phyloP scores from a whole-genome alignment of 495 filamentous ascomycete species.

The Tuber magnatum region DNA sequence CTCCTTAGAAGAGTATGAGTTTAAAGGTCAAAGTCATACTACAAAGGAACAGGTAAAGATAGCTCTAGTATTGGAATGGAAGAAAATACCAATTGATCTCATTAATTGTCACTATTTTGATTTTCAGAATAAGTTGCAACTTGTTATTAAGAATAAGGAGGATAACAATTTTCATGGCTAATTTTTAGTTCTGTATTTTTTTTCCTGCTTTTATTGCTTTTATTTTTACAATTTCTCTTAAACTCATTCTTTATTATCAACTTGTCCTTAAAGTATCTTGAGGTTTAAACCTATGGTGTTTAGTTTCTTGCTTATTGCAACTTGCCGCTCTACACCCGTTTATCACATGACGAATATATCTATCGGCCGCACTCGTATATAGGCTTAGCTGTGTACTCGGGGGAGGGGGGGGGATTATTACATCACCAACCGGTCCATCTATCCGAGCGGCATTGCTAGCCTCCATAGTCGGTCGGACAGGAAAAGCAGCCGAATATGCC shows the following conservation, averaged over 20 bases:
- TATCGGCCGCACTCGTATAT: not conserved
- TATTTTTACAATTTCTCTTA: too few relatives aligned
- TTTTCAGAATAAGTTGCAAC: constrained; percentile 5
- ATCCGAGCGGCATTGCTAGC: too few relatives aligned
- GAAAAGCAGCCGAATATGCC: not conserved
- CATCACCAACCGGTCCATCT: not conserved
- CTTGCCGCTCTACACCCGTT: too few relatives aligned
- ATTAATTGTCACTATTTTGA: constrained; percentile 9
- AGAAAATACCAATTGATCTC: constrained; percentile 1
- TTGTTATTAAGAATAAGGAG: constrained; percentile 13
- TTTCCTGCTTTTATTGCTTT: too few relatives aligned
- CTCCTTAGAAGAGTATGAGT: not conserved
- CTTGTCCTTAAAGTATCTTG: too few relatives aligned
- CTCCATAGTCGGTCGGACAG: not conserved
- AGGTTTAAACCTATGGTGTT: too few relatives aligned
- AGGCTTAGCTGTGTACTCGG: not conserved
- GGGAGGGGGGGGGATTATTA: not conserved
- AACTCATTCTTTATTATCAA: too few relatives aligned
- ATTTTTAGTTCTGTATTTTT: too few relatives aligned
- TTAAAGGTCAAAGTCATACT: not conserved
- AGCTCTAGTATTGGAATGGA: constrained; percentile 6
- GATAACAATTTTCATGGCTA: constrained; percentile 10
- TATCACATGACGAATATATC: too few relatives aligned
- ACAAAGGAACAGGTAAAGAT: not conserved
- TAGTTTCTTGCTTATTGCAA: too few relatives aligned